phyloP scores from a whole-genome alignment of 2,329 filamentous ascomycete genomes.

The Dryadomyces quercivorus region DNA sequence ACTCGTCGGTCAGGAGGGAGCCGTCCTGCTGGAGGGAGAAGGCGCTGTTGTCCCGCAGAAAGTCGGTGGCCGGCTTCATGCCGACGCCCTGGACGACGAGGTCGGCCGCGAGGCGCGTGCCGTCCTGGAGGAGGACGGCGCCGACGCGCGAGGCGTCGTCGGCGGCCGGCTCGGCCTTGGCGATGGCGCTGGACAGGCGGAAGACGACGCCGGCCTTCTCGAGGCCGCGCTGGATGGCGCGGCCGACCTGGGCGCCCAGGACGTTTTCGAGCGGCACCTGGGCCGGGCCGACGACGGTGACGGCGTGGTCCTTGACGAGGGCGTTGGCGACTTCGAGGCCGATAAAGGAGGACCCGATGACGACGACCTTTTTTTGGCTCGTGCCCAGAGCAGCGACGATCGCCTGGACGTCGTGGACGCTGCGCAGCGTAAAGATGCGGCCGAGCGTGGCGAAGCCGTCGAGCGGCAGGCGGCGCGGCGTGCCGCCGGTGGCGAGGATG shows the following conservation, averaged over 20 bases:
- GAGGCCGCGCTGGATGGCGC: slow-evolving; percentile 64
- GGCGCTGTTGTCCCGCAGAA: slow-evolving; percentile 58
- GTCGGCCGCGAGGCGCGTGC: slow-evolving; percentile 73
- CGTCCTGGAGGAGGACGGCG: slow-evolving; percentile 71
- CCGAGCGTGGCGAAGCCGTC: slow-evolving; percentile 74
- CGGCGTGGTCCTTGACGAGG: slow-evolving; percentile 63
- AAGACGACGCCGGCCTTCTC: slow-evolving; percentile 88
- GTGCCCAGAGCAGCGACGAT: slow-evolving; percentile 69
- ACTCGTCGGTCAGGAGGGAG: slow-evolving; percentile 70
- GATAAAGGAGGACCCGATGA: slow-evolving; percentile 91
- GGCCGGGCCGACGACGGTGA: slow-evolving; percentile 84
- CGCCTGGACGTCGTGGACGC: slow-evolving; percentile 60
- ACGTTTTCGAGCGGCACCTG: slow-evolving; percentile 73
- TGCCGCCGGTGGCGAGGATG: slow-evolving; percentile 78
- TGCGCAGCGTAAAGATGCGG: slow-evolving; percentile 80
- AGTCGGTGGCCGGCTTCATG: slow-evolving; percentile 75
- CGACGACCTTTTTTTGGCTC: slow-evolving; percentile 74
- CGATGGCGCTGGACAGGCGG: slow-evolving; percentile 66
- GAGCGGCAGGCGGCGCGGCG: slow-evolving; percentile 62
- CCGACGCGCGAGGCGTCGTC: slow-evolving; percentile 63
- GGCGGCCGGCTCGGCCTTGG: slow-evolving; percentile 64
- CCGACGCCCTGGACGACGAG: slow-evolving; percentile 87
- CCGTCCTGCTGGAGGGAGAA: slow-evolving; percentile 70
- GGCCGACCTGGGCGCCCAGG: slow-evolving; percentile 70
- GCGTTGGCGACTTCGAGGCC: slow-evolving; percentile 96